These are phyloP conservation scores for Aspergillus uvarum DNA, from an alignment of 2,329 filamentous ascomycete species.

Conservation along the genomic window DNA sequence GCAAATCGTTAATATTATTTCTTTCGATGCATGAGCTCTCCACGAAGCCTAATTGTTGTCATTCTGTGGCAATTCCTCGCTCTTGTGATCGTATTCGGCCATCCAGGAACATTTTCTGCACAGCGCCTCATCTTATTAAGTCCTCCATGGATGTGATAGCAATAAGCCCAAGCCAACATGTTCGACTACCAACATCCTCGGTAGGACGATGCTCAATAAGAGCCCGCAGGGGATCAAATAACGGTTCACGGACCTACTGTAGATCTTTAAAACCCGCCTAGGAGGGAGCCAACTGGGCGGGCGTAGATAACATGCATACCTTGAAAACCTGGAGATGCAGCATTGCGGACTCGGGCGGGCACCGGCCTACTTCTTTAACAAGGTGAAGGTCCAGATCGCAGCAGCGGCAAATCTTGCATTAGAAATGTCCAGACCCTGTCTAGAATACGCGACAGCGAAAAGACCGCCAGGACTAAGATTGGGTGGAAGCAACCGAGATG, in stretches of 20 bases:
- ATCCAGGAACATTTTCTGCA: not conserved
- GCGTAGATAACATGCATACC: conserved; percentile 2
- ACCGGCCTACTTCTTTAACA: not conserved
- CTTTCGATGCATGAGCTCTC: not conserved
- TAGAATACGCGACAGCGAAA: not conserved
- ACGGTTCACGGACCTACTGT: conserved; percentile 7
- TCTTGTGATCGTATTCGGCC: not conserved
- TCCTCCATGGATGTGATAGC: not conserved
- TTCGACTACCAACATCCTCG: not conserved
- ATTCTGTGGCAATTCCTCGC: not conserved
- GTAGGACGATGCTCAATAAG: conserved; percentile 2
- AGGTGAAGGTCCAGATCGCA: not conserved
- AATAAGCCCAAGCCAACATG: not conserved
- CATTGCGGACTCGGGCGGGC: not conserved
- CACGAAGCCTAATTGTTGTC: not conserved
- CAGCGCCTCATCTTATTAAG: not conserved
- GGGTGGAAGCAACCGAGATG: not conserved
- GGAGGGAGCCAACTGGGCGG: not conserved
- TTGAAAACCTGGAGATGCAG: not conserved
- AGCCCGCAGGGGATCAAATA: conserved; percentile 1
- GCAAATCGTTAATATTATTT: not conserved
- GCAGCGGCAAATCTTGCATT: conserved; percentile 8
- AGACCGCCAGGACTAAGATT: not conserved
- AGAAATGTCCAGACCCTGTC: not conserved
- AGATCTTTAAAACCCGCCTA: conserved; percentile 1